Evolutionary conservation across 306 rosid genomes (phyloP), one percentile per base, ranked within the genome.

Genomic region (Bauhinia variegata): DNA sequence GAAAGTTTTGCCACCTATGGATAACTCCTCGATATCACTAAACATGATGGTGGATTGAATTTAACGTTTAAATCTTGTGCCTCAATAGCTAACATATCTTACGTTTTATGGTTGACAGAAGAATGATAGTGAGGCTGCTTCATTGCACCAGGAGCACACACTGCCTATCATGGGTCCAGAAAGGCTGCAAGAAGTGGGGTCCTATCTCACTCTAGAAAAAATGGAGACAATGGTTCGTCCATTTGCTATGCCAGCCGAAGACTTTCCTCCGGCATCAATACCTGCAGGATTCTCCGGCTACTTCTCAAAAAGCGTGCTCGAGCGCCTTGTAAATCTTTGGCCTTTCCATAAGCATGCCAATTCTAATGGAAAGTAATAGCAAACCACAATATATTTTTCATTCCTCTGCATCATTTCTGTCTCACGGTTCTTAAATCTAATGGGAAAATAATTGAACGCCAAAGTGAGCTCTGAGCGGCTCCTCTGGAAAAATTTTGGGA

Each of bases 181-280:
- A 79, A 86, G 99, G 89, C 83, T 93, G 64, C 97, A 93, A 77
- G 96, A 85, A 73, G 62, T 80, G 43, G 95, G 89, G 47, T 93
- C 95, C 2, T 93, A 78, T 84, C 89, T 88, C 34, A 88, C 97
- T 18, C 77, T 93, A 32, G 99, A 90, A 58, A 88, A 83, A 67
- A 83, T 90, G 96, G 99, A 93, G 77, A 82, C 42, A 72, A 88
- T 93, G 99, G 52, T 90, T 74, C 99, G 82, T 19, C 89, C 97
- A n/a, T 93, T 93, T 64, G 99, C 99, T 9, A 93, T 93, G 99
- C 99, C 99, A 16, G 97, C 96, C 0, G 99, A 93, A 82, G 99
- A 93, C 78, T 93, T 93, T 69, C 98, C 96, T 67, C 92, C 99
- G 3, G 86, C 96, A 8, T 82, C 91, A 48, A 77, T 84, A 46